A percentile compares a stretch with the other conserved stretches of the same genome.
phyloP scores from a whole-genome alignment of 2,329 filamentous ascomycete species.

The Colletotrichum musicola region DNA sequence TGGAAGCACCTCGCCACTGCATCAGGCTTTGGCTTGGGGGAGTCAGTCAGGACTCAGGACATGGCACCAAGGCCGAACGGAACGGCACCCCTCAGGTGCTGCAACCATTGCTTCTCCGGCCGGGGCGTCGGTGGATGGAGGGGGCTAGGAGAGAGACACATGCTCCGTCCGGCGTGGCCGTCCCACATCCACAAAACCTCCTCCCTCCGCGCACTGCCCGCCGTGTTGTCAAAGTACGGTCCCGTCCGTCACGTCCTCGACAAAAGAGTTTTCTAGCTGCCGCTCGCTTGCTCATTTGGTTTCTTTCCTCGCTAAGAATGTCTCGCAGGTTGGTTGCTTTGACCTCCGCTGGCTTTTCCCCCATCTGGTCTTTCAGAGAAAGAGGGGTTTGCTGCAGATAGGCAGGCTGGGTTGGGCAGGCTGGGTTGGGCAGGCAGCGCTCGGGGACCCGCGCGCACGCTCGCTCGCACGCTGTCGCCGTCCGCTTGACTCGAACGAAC shows the following conservation, averaged over 20 bases:
- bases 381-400: background rate
- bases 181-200: background rate
- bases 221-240: conserved; percentile 3
- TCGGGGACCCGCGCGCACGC: conserved; percentile 14
- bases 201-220: background rate
- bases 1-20: background rate
- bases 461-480: conserved; percentile 6
- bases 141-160: background rate
- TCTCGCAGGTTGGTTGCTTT: conserved; percentile 27
- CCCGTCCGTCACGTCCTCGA: background rate
- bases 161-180: conserved; percentile 1
- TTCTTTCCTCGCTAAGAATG: conserved; percentile 33
- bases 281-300: background rate
- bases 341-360: background rate
- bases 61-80: background rate
- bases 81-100: conserved; percentile 8
- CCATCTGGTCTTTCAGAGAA: background rate
- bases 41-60: background rate
- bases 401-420: background rate
- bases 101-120: conserved; percentile 25
- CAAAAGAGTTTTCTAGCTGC: background rate
- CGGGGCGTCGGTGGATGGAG: conserved; percentile 3
- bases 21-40: background rate
- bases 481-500: conserved; percentile 29
- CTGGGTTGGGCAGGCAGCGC: background rate